These are phyloP conservation scores for Lineolata rhizophorae DNA, from an alignment of 495 filamentous ascomycete species.

Conservation along the genomic window DNA sequence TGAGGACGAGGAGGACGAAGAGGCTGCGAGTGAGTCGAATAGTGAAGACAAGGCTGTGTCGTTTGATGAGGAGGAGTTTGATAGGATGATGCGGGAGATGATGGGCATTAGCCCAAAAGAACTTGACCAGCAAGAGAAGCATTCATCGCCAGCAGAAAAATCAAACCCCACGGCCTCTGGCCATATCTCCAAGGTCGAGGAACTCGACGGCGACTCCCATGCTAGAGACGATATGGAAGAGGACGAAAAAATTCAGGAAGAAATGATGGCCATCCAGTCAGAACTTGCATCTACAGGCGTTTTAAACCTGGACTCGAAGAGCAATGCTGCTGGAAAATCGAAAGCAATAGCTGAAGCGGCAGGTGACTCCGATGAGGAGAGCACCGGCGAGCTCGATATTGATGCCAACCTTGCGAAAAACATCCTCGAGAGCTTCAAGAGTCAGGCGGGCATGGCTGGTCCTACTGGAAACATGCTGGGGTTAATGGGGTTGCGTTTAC, in stretches of 20 bases:
- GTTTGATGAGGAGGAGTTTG: conserved; percentile 71
- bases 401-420: conserved; percentile 83
- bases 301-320: conserved; percentile 32
- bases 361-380: conserved; percentile 18
- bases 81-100: conserved; percentile 59
- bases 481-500: conserved; percentile 62
- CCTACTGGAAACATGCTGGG: conserved; percentile 70
- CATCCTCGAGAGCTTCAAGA: conserved; percentile 76
- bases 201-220: no score
- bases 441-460: conserved; percentile 63
- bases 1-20: conserved; percentile 23
- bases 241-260: conserved; percentile 42
- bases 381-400: conserved; percentile 36
- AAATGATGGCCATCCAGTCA: conserved; percentile 57
- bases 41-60: conserved; percentile 53
- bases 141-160: no score
- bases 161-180: no score
- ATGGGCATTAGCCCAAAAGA: conserved; percentile 56
- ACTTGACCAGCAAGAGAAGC: conserved; percentile 11
- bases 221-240: conserved; percentile 37
- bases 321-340: conserved; percentile 8
- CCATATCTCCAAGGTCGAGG: conserved; percentile 16
- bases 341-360: conserved; percentile 10
- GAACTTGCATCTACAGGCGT: conserved; percentile 64
- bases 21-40: conserved; percentile 7